Evolutionary conservation across 192 early-diverging fungal species (phyloP).

Genomic region (Gonapodya sp.): DNA sequence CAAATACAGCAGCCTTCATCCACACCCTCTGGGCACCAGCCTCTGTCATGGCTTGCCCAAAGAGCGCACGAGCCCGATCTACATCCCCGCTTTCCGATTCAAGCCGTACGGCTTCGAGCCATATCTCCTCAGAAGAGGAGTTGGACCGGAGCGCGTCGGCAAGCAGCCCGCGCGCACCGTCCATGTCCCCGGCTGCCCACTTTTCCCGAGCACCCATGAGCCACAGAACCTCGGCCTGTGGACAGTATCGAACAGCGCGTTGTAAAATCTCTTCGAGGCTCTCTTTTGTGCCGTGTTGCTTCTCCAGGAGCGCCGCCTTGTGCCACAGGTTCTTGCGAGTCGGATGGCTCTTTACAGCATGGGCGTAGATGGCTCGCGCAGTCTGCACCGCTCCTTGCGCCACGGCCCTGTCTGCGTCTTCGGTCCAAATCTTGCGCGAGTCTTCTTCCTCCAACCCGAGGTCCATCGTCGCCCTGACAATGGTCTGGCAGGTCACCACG

Average conservation of each 20-base stretch:
- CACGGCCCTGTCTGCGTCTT: slow-evolving; percentile 74
- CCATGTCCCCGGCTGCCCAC: slow-evolving; percentile 74
- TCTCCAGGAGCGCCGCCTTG: slow-evolving; percentile 78
- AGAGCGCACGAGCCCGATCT: slow-evolving; percentile 61
- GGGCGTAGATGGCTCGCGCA: slow-evolving; percentile 78
- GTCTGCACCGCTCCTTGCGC: slow-evolving; percentile 53
- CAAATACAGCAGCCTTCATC: slow-evolving; percentile 89
- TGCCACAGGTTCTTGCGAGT: slow-evolving; percentile 75
- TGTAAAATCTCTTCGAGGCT: slow-evolving; percentile 67
- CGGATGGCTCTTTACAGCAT: slow-evolving; percentile 68
- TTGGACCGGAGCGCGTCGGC: slow-evolving; percentile 83
- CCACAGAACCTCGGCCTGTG: slow-evolving; percentile 89
- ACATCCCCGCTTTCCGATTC: slow-evolving; percentile 82
- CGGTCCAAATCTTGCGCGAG: slow-evolving; percentile 69
- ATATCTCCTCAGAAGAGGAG: slow-evolving; percentile 82
- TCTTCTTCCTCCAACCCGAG: slow-evolving; percentile 69
- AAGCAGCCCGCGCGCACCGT: slow-evolving; percentile 72
- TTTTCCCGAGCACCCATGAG: slow-evolving; percentile 94
- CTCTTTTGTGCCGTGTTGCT: slow-evolving; percentile 63
- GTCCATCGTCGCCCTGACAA: slow-evolving; percentile 66
- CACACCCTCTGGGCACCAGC: slow-evolving; percentile 76
- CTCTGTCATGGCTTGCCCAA: slow-evolving; percentile 63
- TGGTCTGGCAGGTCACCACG: slow-evolving; percentile 69
- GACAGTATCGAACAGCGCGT: slow-evolving; percentile 79
- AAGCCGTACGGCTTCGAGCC: slow-evolving; percentile 91